A percentile compares a stretch with the other conserved stretches of the same genome.
These are phyloP conservation scores for Thelonectria rubi DNA, from an alignment of 2,329 filamentous ascomycete species.

Conservation along the genomic window DNA sequence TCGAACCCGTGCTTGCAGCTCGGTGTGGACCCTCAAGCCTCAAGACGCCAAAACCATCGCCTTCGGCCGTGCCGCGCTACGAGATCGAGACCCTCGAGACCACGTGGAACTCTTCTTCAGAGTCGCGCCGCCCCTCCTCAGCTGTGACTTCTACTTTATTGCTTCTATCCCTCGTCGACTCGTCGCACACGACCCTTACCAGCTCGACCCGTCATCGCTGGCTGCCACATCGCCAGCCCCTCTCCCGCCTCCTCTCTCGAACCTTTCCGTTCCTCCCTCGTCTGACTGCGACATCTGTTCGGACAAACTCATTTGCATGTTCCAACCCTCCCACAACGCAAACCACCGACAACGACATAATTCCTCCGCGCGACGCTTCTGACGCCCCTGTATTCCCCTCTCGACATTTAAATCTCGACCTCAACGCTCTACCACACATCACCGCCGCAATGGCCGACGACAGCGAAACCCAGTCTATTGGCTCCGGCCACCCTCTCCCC, in stretches of 20 bases:
- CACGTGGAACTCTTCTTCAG: slow-evolving; percentile 38
- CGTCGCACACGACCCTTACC: slow-evolving; percentile 24
- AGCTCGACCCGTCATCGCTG: slow-evolving; percentile 22
- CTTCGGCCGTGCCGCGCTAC: slow-evolving; percentile 29
- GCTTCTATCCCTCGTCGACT: slow-evolving; percentile 10
- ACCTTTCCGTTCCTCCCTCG: background rate
- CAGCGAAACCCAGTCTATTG: slow-evolving; percentile 37
- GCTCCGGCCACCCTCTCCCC: slow-evolving; percentile 42
- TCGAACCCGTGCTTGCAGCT: slow-evolving; percentile 19
- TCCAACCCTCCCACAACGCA: slow-evolving; percentile 18
- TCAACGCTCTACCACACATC: background rate
- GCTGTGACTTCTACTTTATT: slow-evolving; percentile 21
- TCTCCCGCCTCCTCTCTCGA: background rate
- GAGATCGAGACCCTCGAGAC: slow-evolving; percentile 33
- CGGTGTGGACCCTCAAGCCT: slow-evolving; percentile 33
- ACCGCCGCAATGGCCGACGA: slow-evolving; percentile 36
- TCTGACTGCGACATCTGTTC: slow-evolving; percentile 10
- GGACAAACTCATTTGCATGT: slow-evolving; percentile 17
- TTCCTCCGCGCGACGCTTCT: slow-evolving; percentile 1
- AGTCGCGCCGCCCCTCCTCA: slow-evolving; percentile 30
- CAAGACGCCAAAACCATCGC: slow-evolving; percentile 19
- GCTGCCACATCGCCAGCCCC: slow-evolving; percentile 8
- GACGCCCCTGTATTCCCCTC: slow-evolving; percentile 3
- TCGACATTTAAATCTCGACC: background rate
- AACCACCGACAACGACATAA: slow-evolving; percentile 27